Conservation (phyloP, 1,139 yeast species). For the Meyerozyma carpophila region DNA sequence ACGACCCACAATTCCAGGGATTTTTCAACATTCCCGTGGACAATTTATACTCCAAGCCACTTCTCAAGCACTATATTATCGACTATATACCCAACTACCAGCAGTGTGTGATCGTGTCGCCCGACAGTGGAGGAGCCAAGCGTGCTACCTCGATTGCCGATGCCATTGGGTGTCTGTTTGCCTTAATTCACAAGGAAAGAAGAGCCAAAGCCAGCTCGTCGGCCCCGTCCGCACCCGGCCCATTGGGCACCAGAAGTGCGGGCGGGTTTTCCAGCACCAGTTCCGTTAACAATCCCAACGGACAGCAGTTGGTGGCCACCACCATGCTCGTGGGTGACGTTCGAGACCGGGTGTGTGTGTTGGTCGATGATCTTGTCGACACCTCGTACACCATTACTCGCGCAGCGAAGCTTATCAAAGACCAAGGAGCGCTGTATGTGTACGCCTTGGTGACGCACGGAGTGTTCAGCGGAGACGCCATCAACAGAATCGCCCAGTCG, state of each 20-base stretch:
- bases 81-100: conserved; percentile 68
- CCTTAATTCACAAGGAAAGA: conserved; percentile 92
- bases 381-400: conserved; percentile 89
- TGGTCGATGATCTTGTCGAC: conserved; percentile 90
- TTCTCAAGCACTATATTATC: conserved; percentile 73
- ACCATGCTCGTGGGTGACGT: conserved; percentile 96
- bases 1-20: conserved; percentile 94
- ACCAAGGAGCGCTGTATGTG: conserved; percentile 85
- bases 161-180: conserved; percentile 81
- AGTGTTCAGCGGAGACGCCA: conserved; percentile 86
- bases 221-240: conserved; percentile 7
- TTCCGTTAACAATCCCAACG: neutral
- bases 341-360: conserved; percentile 71
- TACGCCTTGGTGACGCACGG: conserved; percentile 93
- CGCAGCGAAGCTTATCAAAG: conserved; percentile 86
- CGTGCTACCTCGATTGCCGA: conserved; percentile 94
- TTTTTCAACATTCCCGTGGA: conserved; percentile 92
- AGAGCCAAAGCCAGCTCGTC: conserved; percentile 43
- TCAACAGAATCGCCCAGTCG: conserved; percentile 60
- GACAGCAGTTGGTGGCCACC: conserved; percentile 41
- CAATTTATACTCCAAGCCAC: conserved; percentile 79
- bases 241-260: conserved; percentile 2
- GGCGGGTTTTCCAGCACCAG: conserved; percentile 2
- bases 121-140: conserved; percentile 98
- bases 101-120: conserved; percentile 84